Evolutionary conservation across 2,329 filamentous ascomycete species (phyloP).

Genomic region (Cercospora canescens): DNA sequence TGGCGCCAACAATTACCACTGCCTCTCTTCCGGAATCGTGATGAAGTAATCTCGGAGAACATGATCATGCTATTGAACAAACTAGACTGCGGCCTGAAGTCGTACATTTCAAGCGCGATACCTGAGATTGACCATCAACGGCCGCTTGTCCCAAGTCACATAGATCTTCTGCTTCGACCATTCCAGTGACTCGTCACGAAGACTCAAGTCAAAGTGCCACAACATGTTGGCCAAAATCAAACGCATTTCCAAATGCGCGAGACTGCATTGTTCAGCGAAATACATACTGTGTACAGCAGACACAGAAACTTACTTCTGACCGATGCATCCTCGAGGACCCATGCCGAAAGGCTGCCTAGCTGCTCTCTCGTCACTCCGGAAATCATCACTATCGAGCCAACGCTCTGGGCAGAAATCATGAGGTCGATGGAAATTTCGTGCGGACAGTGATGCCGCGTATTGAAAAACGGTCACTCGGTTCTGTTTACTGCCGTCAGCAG

Average conservation of each 20-base stretch:
- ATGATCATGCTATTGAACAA: no score
- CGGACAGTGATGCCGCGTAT: slow-evolving; percentile 13
- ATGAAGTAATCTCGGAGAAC: no score
- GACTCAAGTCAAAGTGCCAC: slow-evolving; percentile 39
- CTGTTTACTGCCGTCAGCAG: no score
- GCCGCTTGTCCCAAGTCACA: slow-evolving; percentile 35
- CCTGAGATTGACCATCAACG: slow-evolving; percentile 17
- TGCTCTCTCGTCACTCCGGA: slow-evolving; percentile 7
- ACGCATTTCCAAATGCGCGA: slow-evolving; percentile 14
- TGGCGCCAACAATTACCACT: no score
- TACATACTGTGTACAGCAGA: no score
- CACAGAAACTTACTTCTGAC: no score
- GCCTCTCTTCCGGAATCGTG: no score
- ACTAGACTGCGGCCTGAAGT: no score
- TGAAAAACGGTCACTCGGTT: slow-evolving; percentile 9
- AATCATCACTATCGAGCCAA: slow-evolving; percentile 25
- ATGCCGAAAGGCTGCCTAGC: slow-evolving; percentile 10
- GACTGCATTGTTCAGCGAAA: no score
- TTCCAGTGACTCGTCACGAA: slow-evolving; percentile 27
- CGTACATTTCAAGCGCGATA: no score
- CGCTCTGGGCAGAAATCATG: slow-evolving; percentile 34
- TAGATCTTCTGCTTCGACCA: slow-evolving; percentile 37
- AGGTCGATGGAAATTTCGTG: slow-evolving; percentile 25
- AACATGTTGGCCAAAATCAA: slow-evolving; percentile 26
- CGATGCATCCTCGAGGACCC: slow-evolving; percentile 16